phyloP scores from a whole-genome alignment of 768 basidiomycete species.

The Tulasnella sp. region DNA sequence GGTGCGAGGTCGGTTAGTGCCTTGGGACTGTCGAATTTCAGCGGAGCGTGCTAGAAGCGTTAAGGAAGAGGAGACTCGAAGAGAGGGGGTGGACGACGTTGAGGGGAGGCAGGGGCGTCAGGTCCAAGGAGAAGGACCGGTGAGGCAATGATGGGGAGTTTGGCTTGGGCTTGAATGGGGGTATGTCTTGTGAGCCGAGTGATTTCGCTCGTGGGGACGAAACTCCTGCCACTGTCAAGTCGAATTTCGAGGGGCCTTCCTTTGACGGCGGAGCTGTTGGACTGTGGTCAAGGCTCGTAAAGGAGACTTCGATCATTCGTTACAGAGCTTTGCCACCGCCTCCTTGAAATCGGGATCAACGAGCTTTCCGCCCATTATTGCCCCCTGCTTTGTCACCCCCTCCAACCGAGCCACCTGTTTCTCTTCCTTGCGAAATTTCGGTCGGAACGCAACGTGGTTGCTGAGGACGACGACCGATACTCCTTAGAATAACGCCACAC shows the following conservation, averaged over 20 bases:
- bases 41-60: slow-evolving; percentile 58
- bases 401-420: slow-evolving; percentile 71
- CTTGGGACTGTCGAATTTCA: slow-evolving; percentile 90
- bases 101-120: slow-evolving; percentile 59
- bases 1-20: slow-evolving; percentile 92
- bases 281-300: no score
- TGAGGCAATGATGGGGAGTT: no score
- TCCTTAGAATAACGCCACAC: slow-evolving; percentile 59
- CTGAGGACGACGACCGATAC: slow-evolving; percentile 62
- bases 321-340: no score
- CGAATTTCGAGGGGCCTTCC: no score
- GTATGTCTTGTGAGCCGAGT: no score
- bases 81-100: slow-evolving; percentile 82
- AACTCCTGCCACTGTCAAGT: no score
- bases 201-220: no score
- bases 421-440: slow-evolving; percentile 72
- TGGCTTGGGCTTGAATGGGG: no score
- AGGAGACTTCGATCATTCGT: no score
- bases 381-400: slow-evolving; percentile 48
- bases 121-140: slow-evolving; percentile 65
- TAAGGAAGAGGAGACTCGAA: slow-evolving; percentile 59
- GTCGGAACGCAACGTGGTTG: slow-evolving; percentile 60
- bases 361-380: background rate
- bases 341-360: background rate
- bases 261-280: no score